Conservation (phyloP, 2,329 filamentous ascomycete genomes). For the Xylariaceae sp. region DNA sequence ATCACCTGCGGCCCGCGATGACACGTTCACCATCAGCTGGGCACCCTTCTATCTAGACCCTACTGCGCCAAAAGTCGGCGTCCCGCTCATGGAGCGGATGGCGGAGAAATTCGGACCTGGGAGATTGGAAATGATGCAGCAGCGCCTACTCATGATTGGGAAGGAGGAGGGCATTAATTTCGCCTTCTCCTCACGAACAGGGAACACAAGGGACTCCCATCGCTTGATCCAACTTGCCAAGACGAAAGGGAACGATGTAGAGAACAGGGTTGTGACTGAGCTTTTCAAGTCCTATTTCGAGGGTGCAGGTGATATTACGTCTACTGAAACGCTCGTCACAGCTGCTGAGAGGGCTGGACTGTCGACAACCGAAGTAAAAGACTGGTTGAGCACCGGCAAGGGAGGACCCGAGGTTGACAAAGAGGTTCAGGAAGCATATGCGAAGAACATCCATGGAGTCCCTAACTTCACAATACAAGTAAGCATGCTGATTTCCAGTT, state of each 20-base stretch:
- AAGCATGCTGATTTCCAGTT: constrained; percentile 20
- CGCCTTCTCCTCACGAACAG: constrained; percentile 66
- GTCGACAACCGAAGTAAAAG: constrained; percentile 45
- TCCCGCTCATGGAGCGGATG: constrained; percentile 52
- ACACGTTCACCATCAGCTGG: constrained; percentile 73
- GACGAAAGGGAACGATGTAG: constrained; percentile 45
- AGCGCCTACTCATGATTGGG: constrained; percentile 58
- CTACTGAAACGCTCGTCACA: constrained; percentile 43
- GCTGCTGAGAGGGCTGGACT: constrained; percentile 50
- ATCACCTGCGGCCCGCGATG: constrained; percentile 55
- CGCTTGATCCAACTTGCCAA: constrained; percentile 69
- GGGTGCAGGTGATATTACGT: constrained; percentile 57
- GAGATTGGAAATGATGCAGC: constrained; percentile 54
- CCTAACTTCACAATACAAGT: constrained; percentile 67
- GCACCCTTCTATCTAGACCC: constrained; percentile 80
- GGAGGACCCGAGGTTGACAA: constrained; percentile 48
- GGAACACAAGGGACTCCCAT: constrained; percentile 78
- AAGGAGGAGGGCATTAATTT: constrained; percentile 69
- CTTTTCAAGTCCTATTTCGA: constrained; percentile 61
- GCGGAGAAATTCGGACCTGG: constrained; percentile 64
- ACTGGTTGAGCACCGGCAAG: constrained; percentile 29
- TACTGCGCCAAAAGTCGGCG: constrained; percentile 46
- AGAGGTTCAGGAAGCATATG: constrained; percentile 46
- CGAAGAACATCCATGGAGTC: constrained; percentile 55
- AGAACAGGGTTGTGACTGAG: constrained; percentile 57